Percentiles rank a stretch among this genome's conserved stretches.
phyloP scores from a whole-genome alignment of 805 yeast genomes.

The Barnettozyma sucrosica region DNA sequence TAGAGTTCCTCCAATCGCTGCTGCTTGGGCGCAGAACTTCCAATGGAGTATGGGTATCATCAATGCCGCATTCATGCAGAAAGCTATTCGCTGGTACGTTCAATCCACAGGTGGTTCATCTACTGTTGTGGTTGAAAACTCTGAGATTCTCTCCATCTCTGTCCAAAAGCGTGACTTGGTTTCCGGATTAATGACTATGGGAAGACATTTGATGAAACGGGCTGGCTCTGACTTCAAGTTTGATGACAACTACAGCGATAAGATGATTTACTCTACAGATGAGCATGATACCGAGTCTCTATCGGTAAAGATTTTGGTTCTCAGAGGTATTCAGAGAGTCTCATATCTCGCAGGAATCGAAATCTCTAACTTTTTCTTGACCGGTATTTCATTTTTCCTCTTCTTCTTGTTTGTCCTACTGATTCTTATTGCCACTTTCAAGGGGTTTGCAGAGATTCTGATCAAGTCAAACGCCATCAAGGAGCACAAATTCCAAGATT shows the following conservation, averaged over 20 bases:
- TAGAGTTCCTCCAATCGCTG: constrained; percentile 85
- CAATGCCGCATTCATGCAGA: constrained; percentile 73
- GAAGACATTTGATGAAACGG: constrained; percentile 28
- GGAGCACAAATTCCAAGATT: constrained; percentile 62
- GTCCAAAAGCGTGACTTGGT: constrained; percentile 57
- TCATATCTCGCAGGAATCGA: constrained; percentile 82
- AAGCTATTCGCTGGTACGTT: constrained; percentile 76
- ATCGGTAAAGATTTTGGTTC: constrained; percentile 64
- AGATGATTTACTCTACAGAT: constrained; percentile 56
- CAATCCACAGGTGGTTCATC: constrained; percentile 87
- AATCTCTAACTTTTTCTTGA: constrained; percentile 77
- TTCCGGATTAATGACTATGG: constrained; percentile 10
- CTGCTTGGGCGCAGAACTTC: constrained; percentile 86
- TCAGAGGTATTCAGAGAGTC: constrained; percentile 91
- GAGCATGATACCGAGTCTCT: constrained; percentile 56
- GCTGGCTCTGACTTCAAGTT: constrained; percentile 34
- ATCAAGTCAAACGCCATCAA: constrained; percentile 53
- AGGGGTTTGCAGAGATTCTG: constrained; percentile 59
- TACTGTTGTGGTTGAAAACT: constrained; percentile 64
- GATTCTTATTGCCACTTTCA: constrained; percentile 54
- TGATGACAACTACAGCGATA: constrained; percentile 43
- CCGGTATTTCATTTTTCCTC: constrained; percentile 78
- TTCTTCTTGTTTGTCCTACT: constrained; percentile 64
- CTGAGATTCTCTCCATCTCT: constrained; percentile 65
- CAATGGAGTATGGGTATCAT: constrained; percentile 96